Base-by-base conservation (phyloP, 2,329 filamentous ascomycete genomes). In the Xylaria digitata region DNA sequence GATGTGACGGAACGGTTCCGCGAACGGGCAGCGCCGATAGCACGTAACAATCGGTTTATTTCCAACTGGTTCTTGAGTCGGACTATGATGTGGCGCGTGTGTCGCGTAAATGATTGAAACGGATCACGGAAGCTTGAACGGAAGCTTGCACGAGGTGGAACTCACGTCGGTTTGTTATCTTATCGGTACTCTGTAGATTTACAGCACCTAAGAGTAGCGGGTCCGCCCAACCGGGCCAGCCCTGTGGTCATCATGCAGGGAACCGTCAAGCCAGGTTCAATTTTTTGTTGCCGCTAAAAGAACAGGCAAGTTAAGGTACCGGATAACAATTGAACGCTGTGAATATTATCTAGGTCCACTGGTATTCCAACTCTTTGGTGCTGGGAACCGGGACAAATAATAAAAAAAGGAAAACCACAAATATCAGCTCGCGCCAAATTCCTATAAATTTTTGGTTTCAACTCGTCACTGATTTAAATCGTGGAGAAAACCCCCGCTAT, bases 161-260 rank as follows among this genome's bases (percentile, higher is more conserved):
- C 17, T 19, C 42, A 17, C 11, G 37, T 15, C 9, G 26, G 8
- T 26, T 40, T 3, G 34, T 56, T 67, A 67, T 67, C 65, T 67
- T 67, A 67, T 67, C 65, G 21, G 40, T 11, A 9, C n/a, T 55
- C 48, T 11, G 5, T 40, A 5, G 48, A 34, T 6, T 15, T 37
- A 37, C 34, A 37, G 37, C 8, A 26, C n/a, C n/a, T 7, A 34
- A 34, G 7, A 15, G 11, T 48, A 59, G 32, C 53, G 58, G 53
- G 26, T 56, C 48, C 42, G n/a, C 40, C 32, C 21, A 50, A 17
- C 42, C 19, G 30, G 53, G 42, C 42, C 46, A 40, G 49, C 50
- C 56, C 50, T 64, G 43, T 46, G 54, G 69, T 65, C 67, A 53
- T 55, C 19, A 32, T 65, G 50, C 68, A 71, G 46, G 50, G 58